Conservation (phyloP, 2,329 filamentous ascomycete species). For the Chaetomium olivaceum region DNA sequence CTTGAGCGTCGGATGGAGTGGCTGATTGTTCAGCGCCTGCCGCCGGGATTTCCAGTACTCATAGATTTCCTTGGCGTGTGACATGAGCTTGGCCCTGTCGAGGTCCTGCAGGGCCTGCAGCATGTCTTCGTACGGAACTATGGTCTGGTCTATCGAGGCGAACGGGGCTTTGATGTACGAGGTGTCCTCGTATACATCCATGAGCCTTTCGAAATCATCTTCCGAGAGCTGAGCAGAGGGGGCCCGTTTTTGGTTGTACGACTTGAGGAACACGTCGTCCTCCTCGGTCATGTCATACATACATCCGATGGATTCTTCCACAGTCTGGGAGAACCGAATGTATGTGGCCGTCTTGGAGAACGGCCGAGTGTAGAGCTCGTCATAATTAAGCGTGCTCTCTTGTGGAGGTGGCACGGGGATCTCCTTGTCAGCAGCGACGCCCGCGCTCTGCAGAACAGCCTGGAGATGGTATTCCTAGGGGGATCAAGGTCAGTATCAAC, state of each 20-base stretch:
- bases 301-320: constrained; percentile 89
- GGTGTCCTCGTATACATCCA: constrained; percentile 92
- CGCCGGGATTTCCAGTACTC: constrained; percentile 83
- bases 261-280: constrained; percentile 81
- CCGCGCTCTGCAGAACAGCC: constrained; percentile 65
- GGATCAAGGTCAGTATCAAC: constrained; percentile 37
- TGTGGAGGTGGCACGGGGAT: constrained; percentile 67
- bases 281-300: constrained; percentile 94
- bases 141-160: constrained; percentile 84
- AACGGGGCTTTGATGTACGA: constrained; percentile 82
- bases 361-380: constrained; percentile 75
- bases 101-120: constrained; percentile 63
- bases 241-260: constrained; percentile 76
- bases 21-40: constrained; percentile 65
- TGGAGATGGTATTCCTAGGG: constrained; percentile 91
- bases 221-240: constrained; percentile 70
- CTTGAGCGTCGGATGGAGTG: constrained; percentile 78
- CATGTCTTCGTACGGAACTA: constrained; percentile 76
- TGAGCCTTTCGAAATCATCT: constrained; percentile 89
- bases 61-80: constrained; percentile 76
- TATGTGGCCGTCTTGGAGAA: constrained; percentile 89
- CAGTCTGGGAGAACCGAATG: constrained; percentile 96
- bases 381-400: constrained; percentile 75
- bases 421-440: constrained; percentile 58
- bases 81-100: constrained; percentile 50